Evolutionary conservation across 148 eudicot genomes (phyloP).

Genomic region (Tetragonia tetragonoides): DNA sequence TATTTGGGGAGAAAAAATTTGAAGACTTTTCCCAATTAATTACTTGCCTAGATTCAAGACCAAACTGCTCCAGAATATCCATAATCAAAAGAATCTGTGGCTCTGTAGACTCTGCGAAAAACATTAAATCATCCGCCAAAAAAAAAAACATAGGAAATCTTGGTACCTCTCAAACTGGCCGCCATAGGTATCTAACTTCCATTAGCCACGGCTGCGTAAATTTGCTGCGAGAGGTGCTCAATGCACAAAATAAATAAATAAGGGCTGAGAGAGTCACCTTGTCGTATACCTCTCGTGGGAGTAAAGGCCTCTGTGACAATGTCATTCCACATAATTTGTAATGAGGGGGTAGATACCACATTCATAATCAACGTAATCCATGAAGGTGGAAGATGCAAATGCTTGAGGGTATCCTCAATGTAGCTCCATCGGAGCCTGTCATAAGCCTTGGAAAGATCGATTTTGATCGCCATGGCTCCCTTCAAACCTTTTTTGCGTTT

Average conservation of each 20-base stretch:
- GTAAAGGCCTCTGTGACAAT: background rate
- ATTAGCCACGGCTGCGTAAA: background rate
- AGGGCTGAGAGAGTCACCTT: background rate
- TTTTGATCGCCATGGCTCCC: background rate
- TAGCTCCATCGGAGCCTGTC: background rate
- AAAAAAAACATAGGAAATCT: background rate
- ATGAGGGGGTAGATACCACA: background rate
- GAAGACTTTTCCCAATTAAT: background rate
- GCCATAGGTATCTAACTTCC: background rate
- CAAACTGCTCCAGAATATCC: background rate
- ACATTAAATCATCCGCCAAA: background rate
- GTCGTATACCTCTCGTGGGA: background rate
- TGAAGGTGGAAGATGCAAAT: background rate
- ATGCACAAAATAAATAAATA: background rate
- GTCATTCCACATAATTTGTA: background rate
- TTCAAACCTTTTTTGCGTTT: background rate
- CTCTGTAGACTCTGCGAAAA: background rate
- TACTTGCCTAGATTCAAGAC: background rate
- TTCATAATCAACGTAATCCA: background rate
- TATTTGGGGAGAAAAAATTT: background rate
- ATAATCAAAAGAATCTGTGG: background rate
- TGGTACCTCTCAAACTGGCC: background rate
- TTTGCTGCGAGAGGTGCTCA: background rate
- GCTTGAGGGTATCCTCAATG: no score
- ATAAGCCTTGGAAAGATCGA: background rate